Evolutionary conservation across 2,329 filamentous ascomycete species (phyloP), one percentile per base, ranked within the genome.

Genomic region (Dactylellina drechsleri): DNA sequence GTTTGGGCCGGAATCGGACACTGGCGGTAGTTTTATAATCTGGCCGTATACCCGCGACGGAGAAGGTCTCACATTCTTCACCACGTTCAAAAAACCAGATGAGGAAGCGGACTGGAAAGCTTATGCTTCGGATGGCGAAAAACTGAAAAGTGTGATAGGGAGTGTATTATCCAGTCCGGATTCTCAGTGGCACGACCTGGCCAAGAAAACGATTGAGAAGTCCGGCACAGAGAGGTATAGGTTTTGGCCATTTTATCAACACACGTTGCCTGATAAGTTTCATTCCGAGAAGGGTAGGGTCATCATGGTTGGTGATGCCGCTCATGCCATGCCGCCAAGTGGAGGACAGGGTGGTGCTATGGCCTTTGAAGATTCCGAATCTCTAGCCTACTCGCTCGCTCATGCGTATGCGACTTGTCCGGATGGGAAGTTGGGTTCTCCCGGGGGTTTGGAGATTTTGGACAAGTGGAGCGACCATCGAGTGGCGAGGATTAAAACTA

Each of bases 291-390:
- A 58, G 4, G 65, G 50, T 10, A 58, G 59, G 18, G 20, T 76
- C 12, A 57, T 88, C 3, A 80, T 89, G 1, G 80, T 88, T 1
- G 87, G 87, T 2, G 87, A 88, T 79, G 86, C 86, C 1, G 86
- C 86, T 0, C 86, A 88, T 80, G 86, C 86, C 0, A 81, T 88
- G 66, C 84, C 85, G 1, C 83, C 87, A 0, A 85, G 83, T 4
- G 84, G 84, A 0, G 86, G 86, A 1, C 86, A 88, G 79, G 87
- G 87, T 0, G 83, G 84, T 0, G 85, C 83, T 2, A 86, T 87
- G 79, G 86, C 85, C 0, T 78, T 88, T 10, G 86, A 88, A 78
- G 87, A 88, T 79, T 83, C 82, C 0, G 84, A 86, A 73, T 82
- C 83, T 0, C 80, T 87, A 12, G 80, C 82, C 0, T 77, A 74